These are phyloP conservation scores for Elasticomyces elasticus DNA, from an alignment of 495 filamentous ascomycete species.

Conservation along the genomic window DNA sequence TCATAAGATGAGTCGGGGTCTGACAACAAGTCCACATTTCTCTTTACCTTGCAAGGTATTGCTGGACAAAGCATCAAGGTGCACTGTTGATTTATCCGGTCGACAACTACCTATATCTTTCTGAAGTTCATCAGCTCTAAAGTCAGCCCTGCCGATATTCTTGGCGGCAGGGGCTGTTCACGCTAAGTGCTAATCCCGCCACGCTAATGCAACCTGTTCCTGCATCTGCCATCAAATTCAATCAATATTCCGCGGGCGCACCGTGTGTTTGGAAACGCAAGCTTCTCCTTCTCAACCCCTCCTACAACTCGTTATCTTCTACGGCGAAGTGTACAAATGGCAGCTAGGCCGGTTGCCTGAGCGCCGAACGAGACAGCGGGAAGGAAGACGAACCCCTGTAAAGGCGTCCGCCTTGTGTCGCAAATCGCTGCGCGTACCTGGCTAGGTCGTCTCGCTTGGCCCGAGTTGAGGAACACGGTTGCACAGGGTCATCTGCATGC, in stretches of 20 bases:
- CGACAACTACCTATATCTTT: too few relatives aligned
- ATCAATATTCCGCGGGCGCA: too few relatives aligned
- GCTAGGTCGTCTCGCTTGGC: neutral
- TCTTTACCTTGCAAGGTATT: too few relatives aligned
- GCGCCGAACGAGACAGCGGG: neutral
- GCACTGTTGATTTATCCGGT: too few relatives aligned
- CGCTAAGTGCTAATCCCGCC: too few relatives aligned
- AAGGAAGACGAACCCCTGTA: neutral
- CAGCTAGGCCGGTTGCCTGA: neutral
- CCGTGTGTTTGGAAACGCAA: too few relatives aligned
- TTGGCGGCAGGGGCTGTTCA: too few relatives aligned
- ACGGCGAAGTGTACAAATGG: neutral
- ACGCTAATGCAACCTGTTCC: neutral
- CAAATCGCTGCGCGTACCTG: neutral
- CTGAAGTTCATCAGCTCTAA: too few relatives aligned
- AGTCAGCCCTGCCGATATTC: neutral
- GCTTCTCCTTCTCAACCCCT: too few relatives aligned
- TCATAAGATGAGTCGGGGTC: too few relatives aligned
- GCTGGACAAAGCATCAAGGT: too few relatives aligned
- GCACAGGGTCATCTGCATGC: neutral
- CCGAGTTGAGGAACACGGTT: neutral
- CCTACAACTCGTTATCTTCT: neutral
- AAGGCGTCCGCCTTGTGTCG: neutral
- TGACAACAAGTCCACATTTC: too few relatives aligned
- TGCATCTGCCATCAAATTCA: neutral